phyloP scores from a whole-genome alignment of 2,329 filamentous ascomycete genomes.

The Harringtonia aguacate region DNA sequence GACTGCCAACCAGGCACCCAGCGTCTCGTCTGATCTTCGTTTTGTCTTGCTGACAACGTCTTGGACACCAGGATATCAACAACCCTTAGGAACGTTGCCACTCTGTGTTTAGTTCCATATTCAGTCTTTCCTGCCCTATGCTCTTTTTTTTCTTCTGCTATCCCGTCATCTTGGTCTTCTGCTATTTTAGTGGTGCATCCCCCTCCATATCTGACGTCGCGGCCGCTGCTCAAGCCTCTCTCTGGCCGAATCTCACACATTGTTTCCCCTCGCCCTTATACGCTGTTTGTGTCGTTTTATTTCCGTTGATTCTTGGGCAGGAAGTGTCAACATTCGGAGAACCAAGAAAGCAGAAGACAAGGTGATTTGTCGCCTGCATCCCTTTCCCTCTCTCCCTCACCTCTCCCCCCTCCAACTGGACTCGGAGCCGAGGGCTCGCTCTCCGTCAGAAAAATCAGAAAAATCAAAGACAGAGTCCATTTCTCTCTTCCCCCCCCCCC shows the following conservation, averaged over 20 bases:
- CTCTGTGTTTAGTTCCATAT: too few relatives aligned
- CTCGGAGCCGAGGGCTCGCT: background rate
- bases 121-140: too few relatives aligned
- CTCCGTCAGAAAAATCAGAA: background rate
- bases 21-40: slow-evolving; percentile 16
- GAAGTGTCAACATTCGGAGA: background rate
- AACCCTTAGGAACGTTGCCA: background rate
- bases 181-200: too few relatives aligned
- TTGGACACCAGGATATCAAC: background rate
- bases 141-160: background rate
- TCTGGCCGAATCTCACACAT: too few relatives aligned
- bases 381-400: too few relatives aligned
- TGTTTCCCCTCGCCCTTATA: too few relatives aligned
- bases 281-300: slow-evolving; percentile 15
- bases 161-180: background rate
- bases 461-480: background rate
- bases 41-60: slow-evolving; percentile 10
- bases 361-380: too few relatives aligned
- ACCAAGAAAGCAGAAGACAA: background rate
- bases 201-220: too few relatives aligned
- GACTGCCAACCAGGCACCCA: background rate
- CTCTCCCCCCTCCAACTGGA: too few relatives aligned
- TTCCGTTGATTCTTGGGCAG: slow-evolving; percentile 11
- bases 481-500: too few relatives aligned
- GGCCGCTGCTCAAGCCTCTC: too few relatives aligned